Conservation (phyloP, 495 filamentous ascomycete genomes). For the Penicillium soppii region DNA sequence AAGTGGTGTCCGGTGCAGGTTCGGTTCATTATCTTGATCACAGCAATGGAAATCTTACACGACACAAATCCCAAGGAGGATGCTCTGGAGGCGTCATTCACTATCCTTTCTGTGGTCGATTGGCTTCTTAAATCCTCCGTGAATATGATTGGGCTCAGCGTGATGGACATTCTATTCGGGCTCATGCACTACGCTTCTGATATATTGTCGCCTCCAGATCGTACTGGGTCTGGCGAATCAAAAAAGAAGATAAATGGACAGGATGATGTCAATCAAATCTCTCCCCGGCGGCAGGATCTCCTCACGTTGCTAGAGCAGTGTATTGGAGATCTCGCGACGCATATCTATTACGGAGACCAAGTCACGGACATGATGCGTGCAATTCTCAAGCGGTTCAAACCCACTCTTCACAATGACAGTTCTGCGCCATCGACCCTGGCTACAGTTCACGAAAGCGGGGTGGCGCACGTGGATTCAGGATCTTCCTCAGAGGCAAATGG, state of each 20-base stretch:
- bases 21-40: constrained; percentile 81
- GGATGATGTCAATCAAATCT: constrained; percentile 29
- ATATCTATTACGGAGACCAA: constrained; percentile 93
- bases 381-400: constrained; percentile 73
- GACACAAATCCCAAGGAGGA: constrained; percentile 63
- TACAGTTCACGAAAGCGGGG: constrained; percentile 39
- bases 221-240: constrained; percentile 24
- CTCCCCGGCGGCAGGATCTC: constrained; percentile 50
- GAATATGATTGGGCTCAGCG: constrained; percentile 89
- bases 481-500: constrained; percentile 18
- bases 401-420: constrained; percentile 46
- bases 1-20: constrained; percentile 90
- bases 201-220: constrained; percentile 62
- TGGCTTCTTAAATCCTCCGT: constrained; percentile 81
- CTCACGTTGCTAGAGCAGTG: constrained; percentile 68
- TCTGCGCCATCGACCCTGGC: constrained; percentile 32
- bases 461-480: constrained; percentile 3
- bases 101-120: constrained; percentile 70
- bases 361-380: constrained; percentile 86
- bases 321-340: constrained; percentile 83
- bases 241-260: constrained; percentile 20
- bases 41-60: constrained; percentile 71
- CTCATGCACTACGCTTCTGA: constrained; percentile 76
- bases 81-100: constrained; percentile 65
- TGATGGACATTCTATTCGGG: constrained; percentile 86